Percentiles rank a stretch among this genome's conserved stretches.
Evolutionary conservation across 2,329 filamentous ascomycete genomes (phyloP).

Genomic region (Ilyonectria mors-panacis): DNA sequence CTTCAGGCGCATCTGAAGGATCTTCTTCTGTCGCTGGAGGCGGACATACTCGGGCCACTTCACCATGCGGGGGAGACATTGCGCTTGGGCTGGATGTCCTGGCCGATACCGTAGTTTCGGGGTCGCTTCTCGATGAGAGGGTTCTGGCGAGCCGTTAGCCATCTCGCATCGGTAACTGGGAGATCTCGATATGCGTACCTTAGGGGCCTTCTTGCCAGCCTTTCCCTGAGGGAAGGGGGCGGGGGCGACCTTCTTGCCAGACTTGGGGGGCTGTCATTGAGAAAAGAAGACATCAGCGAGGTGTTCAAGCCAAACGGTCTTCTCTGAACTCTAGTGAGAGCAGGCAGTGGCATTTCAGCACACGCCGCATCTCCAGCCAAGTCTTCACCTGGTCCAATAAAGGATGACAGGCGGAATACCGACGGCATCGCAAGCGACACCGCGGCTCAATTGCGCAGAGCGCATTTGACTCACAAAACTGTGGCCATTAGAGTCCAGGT

Average conservation of each 20-base stretch:
- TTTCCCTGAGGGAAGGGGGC: constrained; percentile 97
- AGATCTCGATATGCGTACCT: constrained; percentile 75
- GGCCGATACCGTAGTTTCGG: constrained; percentile 98
- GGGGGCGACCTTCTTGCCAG: constrained; percentile 97
- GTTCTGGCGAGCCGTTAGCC: constrained; percentile 74
- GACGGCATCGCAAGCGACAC: constrained; percentile 52
- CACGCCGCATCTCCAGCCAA: constrained; percentile 74
- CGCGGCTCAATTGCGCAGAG: constrained; percentile 53
- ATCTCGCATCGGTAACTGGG: background rate
- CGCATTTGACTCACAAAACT: constrained; percentile 55
- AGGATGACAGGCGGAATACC: constrained; percentile 53
- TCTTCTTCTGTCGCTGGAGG: constrained; percentile 94
- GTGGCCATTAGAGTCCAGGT: constrained; percentile 57
- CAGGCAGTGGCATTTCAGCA: constrained; percentile 69
- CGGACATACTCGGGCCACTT: constrained; percentile 99
- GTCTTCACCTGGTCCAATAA: constrained; percentile 66
- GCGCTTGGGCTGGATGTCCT: constrained; percentile 97
- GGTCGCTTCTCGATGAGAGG: constrained; percentile 98
- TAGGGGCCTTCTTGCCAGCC: constrained; percentile 95
- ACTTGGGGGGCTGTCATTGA: constrained; percentile 99
- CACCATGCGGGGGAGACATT: constrained; percentile 98
- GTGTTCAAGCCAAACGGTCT: constrained; percentile 84
- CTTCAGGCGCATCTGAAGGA: constrained; percentile 98
- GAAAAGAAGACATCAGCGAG: constrained; percentile 98
- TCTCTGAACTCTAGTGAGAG: constrained; percentile 95